Evolutionary conservation across 2,329 filamentous ascomycete genomes (phyloP).

Genomic region (Lecanoromycetidae sp.): DNA sequence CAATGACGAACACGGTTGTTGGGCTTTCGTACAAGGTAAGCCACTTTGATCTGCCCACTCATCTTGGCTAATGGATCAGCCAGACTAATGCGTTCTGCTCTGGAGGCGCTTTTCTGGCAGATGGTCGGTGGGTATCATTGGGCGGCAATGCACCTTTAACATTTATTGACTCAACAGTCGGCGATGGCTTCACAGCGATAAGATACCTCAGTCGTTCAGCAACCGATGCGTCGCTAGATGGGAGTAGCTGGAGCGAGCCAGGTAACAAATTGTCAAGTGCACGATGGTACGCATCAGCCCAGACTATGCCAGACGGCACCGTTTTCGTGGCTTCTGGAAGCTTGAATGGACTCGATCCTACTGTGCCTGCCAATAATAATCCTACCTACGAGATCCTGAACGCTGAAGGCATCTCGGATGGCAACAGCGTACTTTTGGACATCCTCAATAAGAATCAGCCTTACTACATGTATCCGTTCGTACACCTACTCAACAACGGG

Average conservation of each 20-base stretch:
- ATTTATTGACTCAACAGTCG: constrained; percentile 46
- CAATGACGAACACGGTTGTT: constrained; percentile 35
- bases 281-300: constrained; percentile 50
- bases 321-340: constrained; percentile 51
- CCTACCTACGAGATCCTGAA: constrained; percentile 51
- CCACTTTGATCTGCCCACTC: not conserved
- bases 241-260: constrained; percentile 42
- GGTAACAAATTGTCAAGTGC: constrained; percentile 42
- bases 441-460: constrained; percentile 47
- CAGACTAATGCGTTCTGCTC: constrained; percentile 50
- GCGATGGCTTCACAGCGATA: constrained; percentile 47
- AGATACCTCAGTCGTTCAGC: constrained; percentile 41
- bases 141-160: constrained; percentile 47
- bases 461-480: constrained; percentile 54
- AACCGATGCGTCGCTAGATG: constrained; percentile 34
- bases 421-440: constrained; percentile 39
- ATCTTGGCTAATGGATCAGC: constrained; percentile 11
- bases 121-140: constrained; percentile 43
- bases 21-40: constrained; percentile 36
- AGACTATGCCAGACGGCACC: constrained; percentile 45
- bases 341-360: constrained; percentile 46
- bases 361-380: constrained; percentile 46
- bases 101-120: constrained; percentile 46
- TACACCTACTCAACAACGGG: constrained; percentile 47
- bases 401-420: constrained; percentile 34